These are phyloP conservation scores for Russula dissimulans DNA, from an alignment of 768 basidiomycete genomes.

Conservation along the genomic window DNA sequence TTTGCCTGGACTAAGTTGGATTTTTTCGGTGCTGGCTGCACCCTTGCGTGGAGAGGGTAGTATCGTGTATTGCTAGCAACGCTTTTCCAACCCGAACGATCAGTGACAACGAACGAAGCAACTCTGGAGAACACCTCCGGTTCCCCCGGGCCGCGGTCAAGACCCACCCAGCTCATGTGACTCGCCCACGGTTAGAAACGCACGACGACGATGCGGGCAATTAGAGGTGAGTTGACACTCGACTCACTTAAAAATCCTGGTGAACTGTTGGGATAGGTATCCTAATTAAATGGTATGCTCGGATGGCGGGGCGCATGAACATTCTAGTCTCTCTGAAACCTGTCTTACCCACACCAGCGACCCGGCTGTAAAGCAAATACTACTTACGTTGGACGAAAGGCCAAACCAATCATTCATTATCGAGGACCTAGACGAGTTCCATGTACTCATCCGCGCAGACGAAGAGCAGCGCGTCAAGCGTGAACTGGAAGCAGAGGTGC, in stretches of 20 bases:
- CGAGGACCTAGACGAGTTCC: conserved; percentile 78
- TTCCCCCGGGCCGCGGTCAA: too few relatives aligned
- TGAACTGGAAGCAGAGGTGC: conserved; percentile 69
- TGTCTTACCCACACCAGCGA: conserved; percentile 41
- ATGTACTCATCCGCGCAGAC: conserved; percentile 76
- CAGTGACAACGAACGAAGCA: too few relatives aligned
- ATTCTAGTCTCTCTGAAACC: not conserved
- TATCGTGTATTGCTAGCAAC: not conserved
- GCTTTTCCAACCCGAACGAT: not conserved
- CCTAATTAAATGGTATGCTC: conserved; percentile 54
- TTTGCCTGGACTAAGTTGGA: not conserved
- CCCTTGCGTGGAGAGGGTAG: not conserved
- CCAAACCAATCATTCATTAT: conserved; percentile 59
- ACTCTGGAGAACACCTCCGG: too few relatives aligned
- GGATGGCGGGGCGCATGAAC: not conserved
- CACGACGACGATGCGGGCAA: conserved; percentile 4
- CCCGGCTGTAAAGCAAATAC: conserved; percentile 82
- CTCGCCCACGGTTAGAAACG: not conserved
- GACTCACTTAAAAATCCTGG: not conserved
- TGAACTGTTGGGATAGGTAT: conserved; percentile 38
- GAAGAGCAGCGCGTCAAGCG: conserved; percentile 64
- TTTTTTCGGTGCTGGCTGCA: not conserved
- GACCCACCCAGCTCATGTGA: not conserved
- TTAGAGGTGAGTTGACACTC: not conserved
- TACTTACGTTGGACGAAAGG: conserved; percentile 74